Evolutionary conservation across 2,329 filamentous ascomycete genomes (phyloP).

Genomic region (Tolypocladium ophioglossoides): DNA sequence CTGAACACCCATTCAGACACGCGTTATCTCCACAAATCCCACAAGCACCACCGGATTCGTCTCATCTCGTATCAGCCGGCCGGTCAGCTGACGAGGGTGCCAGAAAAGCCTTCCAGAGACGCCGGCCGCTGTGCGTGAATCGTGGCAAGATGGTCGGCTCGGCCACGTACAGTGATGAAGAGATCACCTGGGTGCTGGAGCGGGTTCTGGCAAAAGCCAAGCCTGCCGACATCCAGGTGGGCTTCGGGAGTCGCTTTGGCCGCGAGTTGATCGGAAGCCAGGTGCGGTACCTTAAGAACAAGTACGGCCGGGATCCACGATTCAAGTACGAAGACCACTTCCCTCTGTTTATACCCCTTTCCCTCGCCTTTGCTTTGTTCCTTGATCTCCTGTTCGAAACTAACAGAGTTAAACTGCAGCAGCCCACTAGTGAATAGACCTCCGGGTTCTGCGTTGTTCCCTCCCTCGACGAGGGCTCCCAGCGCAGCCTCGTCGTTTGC

Average conservation of each 20-base stretch:
- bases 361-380: not conserved
- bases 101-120: not conserved
- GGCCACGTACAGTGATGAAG: constrained; percentile 19
- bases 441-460: not conserved
- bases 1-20: not conserved
- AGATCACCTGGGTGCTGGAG: constrained; percentile 25
- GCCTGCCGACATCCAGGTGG: constrained; percentile 11
- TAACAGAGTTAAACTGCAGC: not conserved
- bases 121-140: not conserved
- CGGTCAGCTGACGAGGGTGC: not conserved
- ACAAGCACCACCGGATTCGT: not conserved
- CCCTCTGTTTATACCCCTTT: not conserved
- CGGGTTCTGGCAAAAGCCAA: constrained; percentile 16
- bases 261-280: constrained; percentile 21
- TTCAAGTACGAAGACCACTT: constrained; percentile 21
- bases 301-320: constrained; percentile 28
- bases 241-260: constrained; percentile 17
- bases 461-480: not conserved
- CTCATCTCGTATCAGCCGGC: not conserved
- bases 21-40: not conserved
- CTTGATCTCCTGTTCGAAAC: not conserved
- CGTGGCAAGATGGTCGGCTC: constrained; percentile 20
- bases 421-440: not conserved
- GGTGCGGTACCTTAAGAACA: constrained; percentile 28
- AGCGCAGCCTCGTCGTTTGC: not conserved